Conservation (phyloP, 768 basidiomycete species). For the Mycena belliarum region DNA sequence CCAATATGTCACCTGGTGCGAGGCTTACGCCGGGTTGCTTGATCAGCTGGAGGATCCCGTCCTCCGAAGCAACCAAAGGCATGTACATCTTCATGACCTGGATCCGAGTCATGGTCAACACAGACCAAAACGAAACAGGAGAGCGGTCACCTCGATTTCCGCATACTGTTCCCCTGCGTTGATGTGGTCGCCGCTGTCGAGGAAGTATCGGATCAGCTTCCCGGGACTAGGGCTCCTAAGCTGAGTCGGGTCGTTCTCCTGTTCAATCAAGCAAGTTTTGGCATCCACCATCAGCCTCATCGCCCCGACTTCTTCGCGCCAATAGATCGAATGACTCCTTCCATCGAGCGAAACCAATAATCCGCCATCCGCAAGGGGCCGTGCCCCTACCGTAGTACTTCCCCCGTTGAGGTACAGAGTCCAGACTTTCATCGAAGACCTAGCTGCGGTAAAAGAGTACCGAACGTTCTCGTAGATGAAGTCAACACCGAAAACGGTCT, state of each 20-base stretch:
- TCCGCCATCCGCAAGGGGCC: conserved; percentile 93
- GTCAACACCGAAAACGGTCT: conserved; percentile 94
- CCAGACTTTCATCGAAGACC: conserved; percentile 87
- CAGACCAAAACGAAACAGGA: neutral
- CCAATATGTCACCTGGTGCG: conserved; percentile 95
- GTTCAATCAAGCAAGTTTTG: conserved; percentile 97
- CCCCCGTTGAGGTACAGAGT: conserved; percentile 97
- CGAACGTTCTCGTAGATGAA: conserved; percentile 97
- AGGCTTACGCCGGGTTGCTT: conserved; percentile 98
- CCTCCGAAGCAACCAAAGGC: conserved; percentile 93
- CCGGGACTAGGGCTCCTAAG: conserved; percentile 94
- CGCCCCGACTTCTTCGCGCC: conserved; percentile 97
- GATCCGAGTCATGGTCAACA: neutral
- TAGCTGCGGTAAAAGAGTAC: conserved; percentile 93
- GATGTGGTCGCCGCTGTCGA: conserved; percentile 97
- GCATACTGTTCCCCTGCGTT: conserved; percentile 97
- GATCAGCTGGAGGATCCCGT: conserved; percentile 92
- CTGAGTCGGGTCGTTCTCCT: conserved; percentile 99
- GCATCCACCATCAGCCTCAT: conserved; percentile 91
- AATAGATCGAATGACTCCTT: conserved; percentile 95
- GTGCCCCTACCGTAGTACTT: conserved; percentile 86
- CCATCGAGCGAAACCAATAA: conserved; percentile 90
- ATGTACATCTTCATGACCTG: conserved; percentile 99
- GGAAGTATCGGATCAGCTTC: conserved; percentile 90
- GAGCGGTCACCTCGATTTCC: conserved; percentile 82